Base-by-base conservation (phyloP, 306 rosid species). In the Parietaria judaica region DNA sequence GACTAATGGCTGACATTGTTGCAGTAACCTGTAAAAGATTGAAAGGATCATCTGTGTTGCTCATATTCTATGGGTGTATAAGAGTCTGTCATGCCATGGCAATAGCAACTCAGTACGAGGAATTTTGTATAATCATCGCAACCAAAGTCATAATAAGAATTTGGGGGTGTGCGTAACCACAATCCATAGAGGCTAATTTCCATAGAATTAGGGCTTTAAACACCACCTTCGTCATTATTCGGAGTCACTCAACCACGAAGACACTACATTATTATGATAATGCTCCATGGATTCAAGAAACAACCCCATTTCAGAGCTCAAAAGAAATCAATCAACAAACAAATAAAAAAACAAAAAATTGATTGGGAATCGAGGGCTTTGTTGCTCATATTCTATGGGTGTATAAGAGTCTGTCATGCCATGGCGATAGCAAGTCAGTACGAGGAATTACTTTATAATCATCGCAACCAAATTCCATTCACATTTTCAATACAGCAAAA, bases 11-110 rank as follows among this genome's bases (percentile, higher is more conserved):
- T n/a, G n/a, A n/a, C 1, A 23, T 23, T 23, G 31, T 23, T 23
- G 31, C 31, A 23, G 31, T 23, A 23, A 23, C 31, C 31, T 1
- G 31, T 23, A 23, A 23, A 23, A 23, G 31, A 23, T 23, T 23
- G 31, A 23, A 23, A 23, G 31, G 31, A 23, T 23, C 31, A 23
- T 23, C 31, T 1, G 31, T 2, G 73, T 14, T 72, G 96, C 95
- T 92, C 99, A 92, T 86, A 88, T 92, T 92, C 99, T 92, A 88
- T 88, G 99, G 99, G 99, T 92, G 99, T 86, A 86, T 59, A 72
- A 15, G 90, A 76, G 96, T 92, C 96, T 92, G 68, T 92, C 99
- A 92, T 80, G 96, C 96, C 61, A 84, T 82, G 80, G 81, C 85
- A 12, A 65, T 75, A 68, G 95, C 96, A 49, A 75, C 77, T 92